Evolutionary conservation across 306 rosid genomes (phyloP), one percentile per base, ranked within the genome.

Genomic region (Citrullus colocynthis): DNA sequence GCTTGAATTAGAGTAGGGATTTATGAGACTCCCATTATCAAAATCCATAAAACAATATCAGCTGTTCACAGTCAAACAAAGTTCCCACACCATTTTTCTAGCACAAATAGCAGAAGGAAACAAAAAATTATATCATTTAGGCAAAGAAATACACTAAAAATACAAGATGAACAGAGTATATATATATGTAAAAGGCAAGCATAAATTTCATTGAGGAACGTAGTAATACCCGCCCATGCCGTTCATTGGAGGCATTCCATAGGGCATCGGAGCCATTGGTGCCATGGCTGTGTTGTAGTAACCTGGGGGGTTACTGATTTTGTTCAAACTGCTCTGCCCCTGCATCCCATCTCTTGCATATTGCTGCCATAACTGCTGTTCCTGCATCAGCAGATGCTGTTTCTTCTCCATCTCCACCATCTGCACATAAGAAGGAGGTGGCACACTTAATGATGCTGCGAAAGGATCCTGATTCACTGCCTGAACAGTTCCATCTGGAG

Each of bases 401-500:
- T 95, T 95, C 88, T 95, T 95, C 89, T 95, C 97, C 93, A 95
- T 88, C 75, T 95, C 99, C 0, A 93, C 89, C 99, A 95, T 92
- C 81, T 95, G 99, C 82, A 95, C 99, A 82, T 92, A 95, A 0
- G 99, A 88, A 0, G 99, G 99, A 0, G 99, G 96, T 4, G 99
- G 97, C 77, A 95, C 18, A 58, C n/a, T 80, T 80, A 89, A 80
- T 0, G 99, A 95, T 34, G 99, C 97, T 0, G 96, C 93, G 18
- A 95, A 95, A 0, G 99, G 99, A 30, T 95, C 99, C 85, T 90
- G 96, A 76, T 95, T 95, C n/a, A 90, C 87, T 7, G 96, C 73
- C 84, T 87, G 89, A 41, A 95, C 96, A 1, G 97, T 83, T 75
- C 99, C 99, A 77, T 92, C 99, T 2, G 99, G 99, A 4, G 99